phyloP scores from a whole-genome alignment of 345 rosid genomes.

The Gossypium raimondii region DNA sequence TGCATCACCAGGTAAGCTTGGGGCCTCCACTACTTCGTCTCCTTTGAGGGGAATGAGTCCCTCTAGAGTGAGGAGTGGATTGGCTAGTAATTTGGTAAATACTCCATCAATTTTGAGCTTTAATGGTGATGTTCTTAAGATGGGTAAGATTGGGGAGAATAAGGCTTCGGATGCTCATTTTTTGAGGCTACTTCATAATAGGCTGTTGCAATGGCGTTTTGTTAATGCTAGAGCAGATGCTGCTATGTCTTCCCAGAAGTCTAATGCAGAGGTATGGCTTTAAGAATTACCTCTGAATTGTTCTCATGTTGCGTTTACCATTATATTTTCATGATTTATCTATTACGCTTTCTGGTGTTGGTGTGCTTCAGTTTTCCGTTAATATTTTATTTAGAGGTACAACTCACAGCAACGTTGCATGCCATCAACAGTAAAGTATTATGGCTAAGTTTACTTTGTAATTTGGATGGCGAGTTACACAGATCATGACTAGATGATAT shows the following conservation, averaged over 20 bases:
- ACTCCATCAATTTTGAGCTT: slow-evolving; percentile 72
- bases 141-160: slow-evolving; percentile 64
- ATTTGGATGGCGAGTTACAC: neutral
- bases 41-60: slow-evolving; percentile 69
- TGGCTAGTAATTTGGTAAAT: slow-evolving; percentile 34
- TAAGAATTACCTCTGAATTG: neutral
- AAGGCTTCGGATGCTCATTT: slow-evolving; percentile 59
- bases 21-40: slow-evolving; percentile 43
- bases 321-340: neutral
- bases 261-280: slow-evolving; percentile 68
- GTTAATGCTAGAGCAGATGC: slow-evolving; percentile 72
- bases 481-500: neutral
- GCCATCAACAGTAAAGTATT: neutral
- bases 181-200: slow-evolving; percentile 66
- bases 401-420: neutral
- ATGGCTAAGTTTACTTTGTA: neutral
- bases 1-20: slow-evolving; percentile 66
- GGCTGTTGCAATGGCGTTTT: slow-evolving; percentile 80
- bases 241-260: slow-evolving; percentile 47
- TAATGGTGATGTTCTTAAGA: slow-evolving; percentile 65
- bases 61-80: slow-evolving; percentile 49
- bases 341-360: neutral
- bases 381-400: neutral
- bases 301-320: neutral
- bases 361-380: neutral